A percentile compares a stretch with the other conserved stretches of the same genome.
These are phyloP conservation scores for Endocalyx cinctus DNA, from an alignment of 2,329 filamentous ascomycete species.

Conservation along the genomic window DNA sequence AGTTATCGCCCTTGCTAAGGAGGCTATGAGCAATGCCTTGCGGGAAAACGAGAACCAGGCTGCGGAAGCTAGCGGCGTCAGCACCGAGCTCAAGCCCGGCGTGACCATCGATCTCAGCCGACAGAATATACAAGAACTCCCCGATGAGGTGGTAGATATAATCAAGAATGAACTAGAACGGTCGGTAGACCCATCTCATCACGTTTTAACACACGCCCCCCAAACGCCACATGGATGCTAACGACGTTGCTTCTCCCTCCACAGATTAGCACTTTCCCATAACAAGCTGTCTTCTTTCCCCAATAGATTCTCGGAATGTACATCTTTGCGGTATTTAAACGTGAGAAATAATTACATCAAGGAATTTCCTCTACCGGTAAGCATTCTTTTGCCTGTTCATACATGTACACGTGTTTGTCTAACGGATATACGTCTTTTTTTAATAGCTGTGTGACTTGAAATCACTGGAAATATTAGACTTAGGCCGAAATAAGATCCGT, in stretches of 20 bases:
- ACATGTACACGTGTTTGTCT: background rate
- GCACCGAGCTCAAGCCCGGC: conserved; percentile 61
- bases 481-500: conserved; percentile 81
- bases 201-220: too few species aligned
- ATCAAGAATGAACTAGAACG: conserved; percentile 71
- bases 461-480: conserved; percentile 86
- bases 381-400: conserved; percentile 16
- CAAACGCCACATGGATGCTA: too few species aligned
- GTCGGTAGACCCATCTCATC: conserved; percentile 48
- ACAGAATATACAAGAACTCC: conserved; percentile 66
- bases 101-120: conserved; percentile 76
- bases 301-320: conserved; percentile 67
- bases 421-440: too few species aligned
- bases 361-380: conserved; percentile 55
- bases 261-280: conserved; percentile 74
- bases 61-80: conserved; percentile 55
- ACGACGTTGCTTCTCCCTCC: conserved; percentile 2
- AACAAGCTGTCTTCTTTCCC: conserved; percentile 71
- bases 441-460: conserved; percentile 80
- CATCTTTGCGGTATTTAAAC: conserved; percentile 74
- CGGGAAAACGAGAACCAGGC: conserved; percentile 62
- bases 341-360: conserved; percentile 71
- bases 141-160: conserved; percentile 69
- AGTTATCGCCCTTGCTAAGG: conserved; percentile 60
- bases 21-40: conserved; percentile 63